phyloP scores from a whole-genome alignment of 768 basidiomycete species.

The Agrocybe praecox region DNA sequence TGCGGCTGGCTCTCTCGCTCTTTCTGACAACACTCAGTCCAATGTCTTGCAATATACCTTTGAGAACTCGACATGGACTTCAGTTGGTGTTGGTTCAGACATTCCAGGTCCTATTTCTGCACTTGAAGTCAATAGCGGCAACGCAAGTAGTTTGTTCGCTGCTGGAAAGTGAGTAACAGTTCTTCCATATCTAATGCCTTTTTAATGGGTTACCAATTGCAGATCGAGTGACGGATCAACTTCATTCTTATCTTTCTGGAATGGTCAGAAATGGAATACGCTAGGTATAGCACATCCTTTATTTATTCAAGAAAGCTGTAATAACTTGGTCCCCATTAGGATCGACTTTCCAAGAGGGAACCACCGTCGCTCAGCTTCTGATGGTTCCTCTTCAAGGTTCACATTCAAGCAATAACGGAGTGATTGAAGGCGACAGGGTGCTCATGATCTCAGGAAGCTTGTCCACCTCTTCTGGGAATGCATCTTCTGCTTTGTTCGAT shows the following conservation, averaged over 20 bases:
- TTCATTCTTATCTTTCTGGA: conserved; percentile 83
- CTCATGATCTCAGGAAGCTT: conserved; percentile 86
- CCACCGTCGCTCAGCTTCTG: conserved; percentile 77
- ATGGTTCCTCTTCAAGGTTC: conserved; percentile 89
- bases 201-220: background rate
- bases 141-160: conserved; percentile 84
- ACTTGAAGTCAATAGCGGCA: conserved; percentile 79
- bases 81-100: conserved; percentile 58
- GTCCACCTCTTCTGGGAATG: conserved; percentile 70
- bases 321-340: conserved; percentile 36
- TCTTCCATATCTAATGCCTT: background rate
- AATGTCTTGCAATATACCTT: conserved; percentile 80
- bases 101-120: conserved; percentile 93
- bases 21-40: conserved; percentile 62
- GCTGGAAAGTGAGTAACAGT: conserved; percentile 72
- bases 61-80: conserved; percentile 72
- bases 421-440: conserved; percentile 86
- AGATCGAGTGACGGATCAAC: conserved; percentile 61
- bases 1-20: conserved; percentile 77
- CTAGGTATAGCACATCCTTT: conserved; percentile 47
- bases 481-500: conserved; percentile 87
- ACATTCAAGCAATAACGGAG: conserved; percentile 67
- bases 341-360: conserved; percentile 53
- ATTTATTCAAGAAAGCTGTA: conserved; percentile 1
- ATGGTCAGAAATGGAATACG: conserved; percentile 75